A percentile compares a stretch with the other conserved stretches of the same genome.
phyloP scores from a whole-genome alignment of 805 yeast genomes.

The Starmerella floris region DNA sequence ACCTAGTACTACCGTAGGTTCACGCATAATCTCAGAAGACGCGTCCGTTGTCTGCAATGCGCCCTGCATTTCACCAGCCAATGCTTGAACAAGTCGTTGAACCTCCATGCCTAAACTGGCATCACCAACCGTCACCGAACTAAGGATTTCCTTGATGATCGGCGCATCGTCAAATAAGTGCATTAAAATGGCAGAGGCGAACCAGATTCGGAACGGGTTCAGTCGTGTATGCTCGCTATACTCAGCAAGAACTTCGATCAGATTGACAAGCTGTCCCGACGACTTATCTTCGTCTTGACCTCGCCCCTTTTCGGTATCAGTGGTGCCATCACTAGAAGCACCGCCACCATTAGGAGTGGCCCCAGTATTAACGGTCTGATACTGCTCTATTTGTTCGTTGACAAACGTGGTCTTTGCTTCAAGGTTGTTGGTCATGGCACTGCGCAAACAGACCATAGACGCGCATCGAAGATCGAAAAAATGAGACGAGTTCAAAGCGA shows the following conservation, averaged over 20 bases:
- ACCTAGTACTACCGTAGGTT: conserved; percentile 65
- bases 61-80: conserved; percentile 60
- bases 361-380: conserved; percentile 18
- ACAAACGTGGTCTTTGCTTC: conserved; percentile 52
- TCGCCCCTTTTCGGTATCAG: not conserved
- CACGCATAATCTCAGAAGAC: conserved; percentile 40
- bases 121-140: conserved; percentile 43
- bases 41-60: not conserved
- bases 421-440: conserved; percentile 52
- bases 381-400: conserved; percentile 45
- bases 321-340: not conserved
- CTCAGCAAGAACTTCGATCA: conserved; percentile 60
- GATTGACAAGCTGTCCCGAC: conserved; percentile 24
- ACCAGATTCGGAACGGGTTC: conserved; percentile 83
- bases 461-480: conserved; percentile 70
- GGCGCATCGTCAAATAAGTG: conserved; percentile 39
- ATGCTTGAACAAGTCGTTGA: conserved; percentile 55
- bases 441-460: conserved; percentile 49
- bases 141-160: conserved; percentile 21
- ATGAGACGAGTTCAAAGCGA: conserved; percentile 69
- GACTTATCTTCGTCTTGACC: not conserved
- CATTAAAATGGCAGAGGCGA: conserved; percentile 54
- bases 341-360: not conserved
- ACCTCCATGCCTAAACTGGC: conserved; percentile 48
- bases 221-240: conserved; percentile 58